These are phyloP conservation scores for Tricholoma sp. DNA, from an alignment of 768 basidiomycete species.

Conservation along the genomic window DNA sequence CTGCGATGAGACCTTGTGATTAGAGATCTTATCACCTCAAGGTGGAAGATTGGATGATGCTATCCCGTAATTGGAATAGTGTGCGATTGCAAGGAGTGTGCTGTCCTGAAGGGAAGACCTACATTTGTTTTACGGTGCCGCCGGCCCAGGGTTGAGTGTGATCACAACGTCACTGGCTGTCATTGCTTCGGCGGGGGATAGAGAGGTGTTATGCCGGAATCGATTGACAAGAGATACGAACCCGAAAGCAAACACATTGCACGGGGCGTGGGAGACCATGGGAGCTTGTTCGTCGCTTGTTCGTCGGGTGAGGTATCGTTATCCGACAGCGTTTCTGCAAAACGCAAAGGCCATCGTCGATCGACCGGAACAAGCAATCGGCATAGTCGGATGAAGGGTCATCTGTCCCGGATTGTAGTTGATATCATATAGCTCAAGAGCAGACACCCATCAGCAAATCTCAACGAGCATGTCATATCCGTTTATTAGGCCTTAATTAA, in stretches of 20 bases:
- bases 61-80: background rate
- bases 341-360: background rate
- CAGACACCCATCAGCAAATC: background rate
- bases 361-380: background rate
- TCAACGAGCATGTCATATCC: background rate
- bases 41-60: background rate
- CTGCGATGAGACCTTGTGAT: background rate
- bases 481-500: background rate
- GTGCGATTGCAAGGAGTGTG: background rate
- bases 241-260: background rate
- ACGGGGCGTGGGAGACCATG: background rate
- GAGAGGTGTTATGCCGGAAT: background rate
- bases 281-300: no score
- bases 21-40: background rate
- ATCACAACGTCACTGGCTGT: background rate
- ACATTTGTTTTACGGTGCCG: background rate
- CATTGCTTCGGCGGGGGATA: background rate
- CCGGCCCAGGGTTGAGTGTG: background rate
- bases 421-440: background rate
- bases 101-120: background rate
- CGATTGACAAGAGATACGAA: background rate
- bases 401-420: background rate
- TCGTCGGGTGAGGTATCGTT: no score
- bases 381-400: background rate
- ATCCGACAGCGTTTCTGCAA: background rate